Percentiles rank a stretch among this genome's conserved stretches.
These are phyloP conservation scores for Suhomyces emberorum DNA, from an alignment of 805 yeast species.

Conservation along the genomic window DNA sequence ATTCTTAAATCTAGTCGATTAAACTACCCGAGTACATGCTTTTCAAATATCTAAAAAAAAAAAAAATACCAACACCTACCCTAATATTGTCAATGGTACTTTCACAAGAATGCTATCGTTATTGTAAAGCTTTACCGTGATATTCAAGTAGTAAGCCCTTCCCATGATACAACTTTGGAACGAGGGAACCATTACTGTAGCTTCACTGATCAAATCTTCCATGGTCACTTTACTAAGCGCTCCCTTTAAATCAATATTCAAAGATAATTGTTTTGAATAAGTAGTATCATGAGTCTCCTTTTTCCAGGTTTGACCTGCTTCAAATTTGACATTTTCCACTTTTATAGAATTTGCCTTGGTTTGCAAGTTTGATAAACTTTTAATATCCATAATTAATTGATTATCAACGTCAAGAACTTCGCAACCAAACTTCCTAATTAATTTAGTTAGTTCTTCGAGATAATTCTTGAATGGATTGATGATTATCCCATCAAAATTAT, in stretches of 20 bases:
- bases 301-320: not conserved
- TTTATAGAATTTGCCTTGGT: conserved; percentile 19
- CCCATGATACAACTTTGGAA: conserved; percentile 29
- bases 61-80: no score
- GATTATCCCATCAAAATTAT: conserved; percentile 19
- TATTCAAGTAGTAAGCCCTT: conserved; percentile 21
- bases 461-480: conserved; percentile 19
- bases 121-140: conserved; percentile 17
- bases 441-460: conserved; percentile 14
- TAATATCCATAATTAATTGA: conserved; percentile 25
- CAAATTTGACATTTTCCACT: conserved; percentile 12
- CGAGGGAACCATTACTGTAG: conserved; percentile 21
- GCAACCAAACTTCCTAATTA: conserved; percentile 15
- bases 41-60: no score
- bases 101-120: conserved; percentile 17
- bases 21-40: no score
- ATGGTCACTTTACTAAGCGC: conserved; percentile 11
- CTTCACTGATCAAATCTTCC: conserved; percentile 14
- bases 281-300: not conserved
- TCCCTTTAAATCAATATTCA: conserved; percentile 11
- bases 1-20: no score
- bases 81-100: no score
- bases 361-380: conserved; percentile 21
- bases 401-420: conserved; percentile 16
- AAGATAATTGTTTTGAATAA: conserved; percentile 4